Conservation (phyloP, 139 green algal genomes). For the Chlamydomonas sphaeroides region DNA sequence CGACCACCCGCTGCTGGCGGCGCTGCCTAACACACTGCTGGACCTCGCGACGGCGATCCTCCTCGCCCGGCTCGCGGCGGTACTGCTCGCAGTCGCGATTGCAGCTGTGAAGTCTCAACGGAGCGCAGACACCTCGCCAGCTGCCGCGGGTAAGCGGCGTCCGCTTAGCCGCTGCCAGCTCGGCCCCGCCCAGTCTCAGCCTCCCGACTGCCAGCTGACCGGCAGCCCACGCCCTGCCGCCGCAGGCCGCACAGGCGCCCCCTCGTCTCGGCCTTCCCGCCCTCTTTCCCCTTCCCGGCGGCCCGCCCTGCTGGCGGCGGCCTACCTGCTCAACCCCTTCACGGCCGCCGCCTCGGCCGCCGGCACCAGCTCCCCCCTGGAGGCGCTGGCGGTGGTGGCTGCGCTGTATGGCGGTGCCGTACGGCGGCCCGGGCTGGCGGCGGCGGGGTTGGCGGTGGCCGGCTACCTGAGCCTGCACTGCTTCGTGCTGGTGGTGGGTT, state of each 20-base stretch:
- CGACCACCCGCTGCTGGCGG: constrained; percentile 7
- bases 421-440: constrained; percentile 29
- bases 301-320: background rate
- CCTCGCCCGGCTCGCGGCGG: constrained; percentile 11
- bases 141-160: too few species aligned
- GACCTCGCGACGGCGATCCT: constrained; percentile 45
- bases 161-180: too few species aligned
- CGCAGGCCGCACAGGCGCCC: background rate
- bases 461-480: constrained; percentile 57
- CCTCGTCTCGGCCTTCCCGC: background rate
- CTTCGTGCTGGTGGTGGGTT: constrained; percentile 55
- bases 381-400: constrained; percentile 48
- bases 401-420: constrained; percentile 25
- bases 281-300: background rate
- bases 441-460: constrained; percentile 34
- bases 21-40: constrained; percentile 56
- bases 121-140: too few species aligned
- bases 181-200: background rate
- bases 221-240: too few species aligned
- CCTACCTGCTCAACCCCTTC: constrained; percentile 68
- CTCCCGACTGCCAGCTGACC: background rate
- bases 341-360: constrained; percentile 41
- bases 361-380: constrained; percentile 49
- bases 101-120: too few species aligned
- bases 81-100: background rate